Evolutionary conservation across 495 filamentous ascomycete species (phyloP).

Genomic region (Hyaloscypha variabilis): DNA sequence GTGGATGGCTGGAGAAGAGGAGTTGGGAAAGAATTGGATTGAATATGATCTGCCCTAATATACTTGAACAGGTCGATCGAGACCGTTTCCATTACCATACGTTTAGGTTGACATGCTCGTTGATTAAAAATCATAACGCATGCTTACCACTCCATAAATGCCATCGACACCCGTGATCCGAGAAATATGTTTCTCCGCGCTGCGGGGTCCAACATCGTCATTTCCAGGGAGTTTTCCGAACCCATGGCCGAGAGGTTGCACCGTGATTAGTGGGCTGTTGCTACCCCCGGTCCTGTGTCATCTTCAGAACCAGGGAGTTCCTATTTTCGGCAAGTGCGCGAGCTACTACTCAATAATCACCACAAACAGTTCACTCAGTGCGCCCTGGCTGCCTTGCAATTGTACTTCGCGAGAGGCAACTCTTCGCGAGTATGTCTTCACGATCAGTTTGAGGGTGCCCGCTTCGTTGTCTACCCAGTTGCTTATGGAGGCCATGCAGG

Average conservation of each 20-base stretch:
- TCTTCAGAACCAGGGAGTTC: too few species aligned
- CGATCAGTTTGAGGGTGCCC: too few species aligned
- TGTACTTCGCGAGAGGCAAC: too few species aligned
- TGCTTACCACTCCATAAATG: not conserved
- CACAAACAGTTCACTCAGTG: too few species aligned
- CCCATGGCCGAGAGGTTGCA: not conserved
- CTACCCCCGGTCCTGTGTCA: not conserved
- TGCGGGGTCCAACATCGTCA: not conserved
- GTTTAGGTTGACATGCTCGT: not conserved
- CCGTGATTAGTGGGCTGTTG: not conserved
- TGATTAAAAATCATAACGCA: not conserved
- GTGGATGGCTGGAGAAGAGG: not conserved
- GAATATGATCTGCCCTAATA: not conserved
- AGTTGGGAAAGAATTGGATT: not conserved
- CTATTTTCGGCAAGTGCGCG: too few species aligned
- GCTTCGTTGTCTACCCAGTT: too few species aligned
- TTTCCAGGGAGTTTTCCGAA: not conserved
- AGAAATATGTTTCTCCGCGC: not conserved
- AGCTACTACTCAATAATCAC: too few species aligned
- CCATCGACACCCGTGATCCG: not conserved
- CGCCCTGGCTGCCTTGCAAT: too few species aligned
- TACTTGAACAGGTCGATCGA: not conserved
- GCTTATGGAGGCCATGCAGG: too few species aligned
- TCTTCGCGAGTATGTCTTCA: too few species aligned
- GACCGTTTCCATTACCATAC: not conserved